These are phyloP conservation scores for Lactarius hatsudake DNA, from an alignment of 768 basidiomycete species.

Conservation along the genomic window DNA sequence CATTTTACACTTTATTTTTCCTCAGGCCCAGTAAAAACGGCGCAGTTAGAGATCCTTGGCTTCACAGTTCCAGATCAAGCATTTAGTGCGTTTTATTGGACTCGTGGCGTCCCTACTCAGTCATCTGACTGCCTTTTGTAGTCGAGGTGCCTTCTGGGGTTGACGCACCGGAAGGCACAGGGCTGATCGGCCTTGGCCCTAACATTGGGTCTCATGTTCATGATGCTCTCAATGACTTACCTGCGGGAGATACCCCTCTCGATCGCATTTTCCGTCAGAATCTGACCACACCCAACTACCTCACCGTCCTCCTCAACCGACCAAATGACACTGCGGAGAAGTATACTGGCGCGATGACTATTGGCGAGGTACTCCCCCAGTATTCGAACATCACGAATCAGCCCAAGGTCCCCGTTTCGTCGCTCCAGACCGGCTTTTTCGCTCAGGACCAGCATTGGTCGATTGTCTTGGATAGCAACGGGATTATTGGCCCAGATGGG, in stretches of 20 bases:
- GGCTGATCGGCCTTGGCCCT: slow-evolving; percentile 59
- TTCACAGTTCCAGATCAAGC: slow-evolving; percentile 46
- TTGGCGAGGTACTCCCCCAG: slow-evolving; percentile 55
- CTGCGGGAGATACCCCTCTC: slow-evolving; percentile 51
- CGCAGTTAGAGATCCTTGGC: slow-evolving; percentile 44
- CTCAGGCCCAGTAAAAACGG: slow-evolving; percentile 44
- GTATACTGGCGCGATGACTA: slow-evolving; percentile 57
- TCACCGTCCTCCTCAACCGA: slow-evolving; percentile 64
- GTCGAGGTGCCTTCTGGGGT: slow-evolving; percentile 39
- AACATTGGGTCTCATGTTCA: slow-evolving; percentile 49
- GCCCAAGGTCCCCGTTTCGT: slow-evolving; percentile 49
- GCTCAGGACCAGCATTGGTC: slow-evolving; percentile 64
- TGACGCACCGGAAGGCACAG: slow-evolving; percentile 35
- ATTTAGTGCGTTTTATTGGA: slow-evolving; percentile 38
- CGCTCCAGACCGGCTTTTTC: slow-evolving; percentile 39
- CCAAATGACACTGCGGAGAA: slow-evolving; percentile 48
- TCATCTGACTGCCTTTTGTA: slow-evolving; percentile 27
- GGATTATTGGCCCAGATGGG: slow-evolving; percentile 60
- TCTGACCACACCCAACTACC: slow-evolving; percentile 51
- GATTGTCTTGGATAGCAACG: slow-evolving; percentile 56
- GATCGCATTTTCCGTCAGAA: slow-evolving; percentile 65
- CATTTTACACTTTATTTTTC: neutral
- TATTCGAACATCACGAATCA: slow-evolving; percentile 49
- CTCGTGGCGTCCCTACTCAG: neutral
- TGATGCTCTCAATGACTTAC: slow-evolving; percentile 31